Conservation (phyloP, 2,329 filamentous ascomycete genomes). For the Alternaria dauci region DNA sequence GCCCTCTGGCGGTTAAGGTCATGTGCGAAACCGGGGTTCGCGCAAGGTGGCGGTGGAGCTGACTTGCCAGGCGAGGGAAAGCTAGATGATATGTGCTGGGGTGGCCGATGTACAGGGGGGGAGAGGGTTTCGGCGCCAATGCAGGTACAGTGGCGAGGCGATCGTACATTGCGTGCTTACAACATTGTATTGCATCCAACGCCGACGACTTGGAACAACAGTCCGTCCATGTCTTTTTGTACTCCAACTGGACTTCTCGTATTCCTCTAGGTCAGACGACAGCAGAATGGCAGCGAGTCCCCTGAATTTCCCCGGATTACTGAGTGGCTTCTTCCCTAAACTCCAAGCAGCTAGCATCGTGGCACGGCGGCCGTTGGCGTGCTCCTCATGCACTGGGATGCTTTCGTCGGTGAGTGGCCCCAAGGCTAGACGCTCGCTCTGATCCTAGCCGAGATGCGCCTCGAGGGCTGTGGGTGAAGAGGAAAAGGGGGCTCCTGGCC, state of each 20-base stretch:
- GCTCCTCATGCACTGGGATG: conserved; percentile 29
- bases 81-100: conserved; percentile 14
- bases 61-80: not conserved
- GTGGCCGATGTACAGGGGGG: conserved; percentile 12
- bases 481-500: conserved; percentile 31
- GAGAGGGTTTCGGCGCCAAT: not conserved
- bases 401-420: conserved; percentile 19
- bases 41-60: conserved; percentile 4
- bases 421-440: conserved; percentile 22
- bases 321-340: conserved; percentile 32
- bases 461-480: conserved; percentile 13
- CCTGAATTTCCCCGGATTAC: conserved; percentile 51
- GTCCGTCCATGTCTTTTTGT: conserved; percentile 15
- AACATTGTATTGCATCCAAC: conserved; percentile 2
- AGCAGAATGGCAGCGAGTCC: conserved; percentile 26
- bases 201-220: conserved; percentile 7
- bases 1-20: conserved; percentile 16
- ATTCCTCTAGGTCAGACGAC: conserved; percentile 6
- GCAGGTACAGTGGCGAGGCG: not conserved
- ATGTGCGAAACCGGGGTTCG: conserved; percentile 23
- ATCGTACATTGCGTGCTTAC: not conserved
- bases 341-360: conserved; percentile 27
- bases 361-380: conserved; percentile 36
- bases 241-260: not conserved
- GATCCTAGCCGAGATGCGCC: conserved; percentile 12